Percentiles rank a stretch among this genome's conserved stretches.
Evolutionary conservation across 1,139 yeast genomes (phyloP).

Genomic region (Kurtzmaniella quercitrusa): DNA sequence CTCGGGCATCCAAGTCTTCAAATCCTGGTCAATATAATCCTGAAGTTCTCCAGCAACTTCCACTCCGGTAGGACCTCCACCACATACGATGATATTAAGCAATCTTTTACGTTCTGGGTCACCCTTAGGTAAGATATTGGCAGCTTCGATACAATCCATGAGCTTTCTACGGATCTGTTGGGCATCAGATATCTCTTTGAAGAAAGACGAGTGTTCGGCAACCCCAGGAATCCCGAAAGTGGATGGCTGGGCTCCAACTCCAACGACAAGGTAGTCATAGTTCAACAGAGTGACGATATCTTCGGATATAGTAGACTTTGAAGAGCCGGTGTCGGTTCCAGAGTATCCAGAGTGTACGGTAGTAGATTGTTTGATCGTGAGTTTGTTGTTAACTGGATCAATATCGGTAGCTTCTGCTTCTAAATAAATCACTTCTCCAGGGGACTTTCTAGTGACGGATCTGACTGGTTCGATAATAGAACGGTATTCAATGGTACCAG

Average conservation of each 20-base stretch:
- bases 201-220: constrained; percentile 76
- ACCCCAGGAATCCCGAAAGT: constrained; percentile 95
- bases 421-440: constrained; percentile 77
- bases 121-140: constrained; percentile 67
- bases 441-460: constrained; percentile 40
- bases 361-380: constrained; percentile 55
- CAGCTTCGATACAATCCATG: constrained; percentile 80
- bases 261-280: constrained; percentile 80
- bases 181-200: constrained; percentile 85
- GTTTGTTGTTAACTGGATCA: constrained; percentile 61
- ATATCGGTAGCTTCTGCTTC: constrained; percentile 90
- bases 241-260: constrained; percentile 90
- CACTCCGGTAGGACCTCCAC: constrained; percentile 97
- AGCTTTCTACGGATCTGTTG: constrained; percentile 70
- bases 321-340: constrained; percentile 48
- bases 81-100: constrained; percentile 81
- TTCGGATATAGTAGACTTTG: constrained; percentile 46
- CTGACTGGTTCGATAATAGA: constrained; percentile 87
- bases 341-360: constrained; percentile 51
- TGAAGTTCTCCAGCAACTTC: constrained; percentile 94
- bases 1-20: constrained; percentile 84
- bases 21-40: constrained; percentile 90
- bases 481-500: constrained; percentile 87
- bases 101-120: constrained; percentile 79
- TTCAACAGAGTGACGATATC: constrained; percentile 47